These are phyloP conservation scores for Cyclospora cayetanensis DNA, from an alignment of 169 alveolate species.

Conservation along the genomic window DNA sequence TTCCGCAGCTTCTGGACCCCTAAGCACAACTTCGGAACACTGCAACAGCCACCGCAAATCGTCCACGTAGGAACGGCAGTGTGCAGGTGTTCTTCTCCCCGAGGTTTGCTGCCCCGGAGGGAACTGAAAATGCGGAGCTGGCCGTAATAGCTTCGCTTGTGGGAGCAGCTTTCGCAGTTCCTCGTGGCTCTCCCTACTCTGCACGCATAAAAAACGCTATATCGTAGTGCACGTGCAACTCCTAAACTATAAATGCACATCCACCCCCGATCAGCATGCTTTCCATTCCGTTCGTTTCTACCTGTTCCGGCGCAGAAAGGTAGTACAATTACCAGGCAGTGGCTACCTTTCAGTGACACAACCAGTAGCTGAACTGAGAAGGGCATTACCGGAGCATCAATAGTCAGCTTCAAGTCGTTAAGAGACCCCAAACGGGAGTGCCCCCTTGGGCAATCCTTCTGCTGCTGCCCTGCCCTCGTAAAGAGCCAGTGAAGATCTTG, in stretches of 20 bases:
- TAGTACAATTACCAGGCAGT: no score
- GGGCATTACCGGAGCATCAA: conserved; percentile 52
- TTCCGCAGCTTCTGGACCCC: not conserved
- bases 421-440: conserved; percentile 45
- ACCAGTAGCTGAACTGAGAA: no score
- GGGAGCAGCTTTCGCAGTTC: not conserved
- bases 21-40: conserved; percentile 45
- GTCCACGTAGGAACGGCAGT: conserved; percentile 37
- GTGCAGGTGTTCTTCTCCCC: not conserved
- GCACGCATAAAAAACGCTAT: not conserved
- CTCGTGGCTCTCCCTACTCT: not conserved
- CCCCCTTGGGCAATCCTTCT: not conserved
- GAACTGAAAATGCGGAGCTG: not conserved
- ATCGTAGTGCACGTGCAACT: not conserved
- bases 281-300: not conserved
- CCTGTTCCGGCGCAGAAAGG: not conserved
- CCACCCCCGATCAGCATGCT: not conserved
- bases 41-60: conserved; percentile 71
- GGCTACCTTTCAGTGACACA: no score
- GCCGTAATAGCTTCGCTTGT: not conserved
- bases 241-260: not conserved
- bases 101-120: not conserved
- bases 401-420: conserved; percentile 47
- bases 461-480: conserved; percentile 42
- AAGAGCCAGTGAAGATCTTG: conserved; percentile 43